Evolutionary conservation across 441 rosid genomes (phyloP).

Genomic region (Sinapis alba): DNA sequence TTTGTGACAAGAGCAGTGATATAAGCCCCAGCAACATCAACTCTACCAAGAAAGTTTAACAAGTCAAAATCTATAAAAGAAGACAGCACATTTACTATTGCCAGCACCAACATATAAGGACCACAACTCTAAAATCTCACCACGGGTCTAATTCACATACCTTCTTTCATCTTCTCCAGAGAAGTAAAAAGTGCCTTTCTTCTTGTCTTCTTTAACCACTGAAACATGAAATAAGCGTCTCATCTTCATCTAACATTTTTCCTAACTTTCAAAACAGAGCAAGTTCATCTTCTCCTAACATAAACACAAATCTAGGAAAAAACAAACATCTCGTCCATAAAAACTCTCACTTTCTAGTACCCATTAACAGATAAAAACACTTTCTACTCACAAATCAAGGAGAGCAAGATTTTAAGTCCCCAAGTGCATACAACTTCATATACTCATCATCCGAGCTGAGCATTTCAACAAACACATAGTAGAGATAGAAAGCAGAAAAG

Average conservation of each 20-base stretch:
- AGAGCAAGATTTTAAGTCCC: not conserved
- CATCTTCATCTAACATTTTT: conserved; percentile 9
- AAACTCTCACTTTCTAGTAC: conserved; percentile 2
- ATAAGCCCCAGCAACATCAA: conserved; percentile 97
- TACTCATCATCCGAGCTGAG: not conserved
- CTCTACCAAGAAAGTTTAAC: conserved; percentile 52
- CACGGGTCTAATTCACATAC: conserved; percentile 39
- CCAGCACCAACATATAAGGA: not conserved
- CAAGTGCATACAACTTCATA: not conserved
- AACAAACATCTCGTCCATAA: conserved; percentile 6
- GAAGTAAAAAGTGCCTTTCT: conserved; percentile 88
- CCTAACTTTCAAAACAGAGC: not conserved
- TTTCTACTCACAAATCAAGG: not conserved
- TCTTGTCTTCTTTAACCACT: conserved; percentile 92
- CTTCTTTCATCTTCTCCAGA: conserved; percentile 92
- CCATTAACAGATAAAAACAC: not conserved
- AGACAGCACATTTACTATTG: not conserved
- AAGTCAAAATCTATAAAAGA: conserved; percentile 26
- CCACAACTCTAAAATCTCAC: not conserved
- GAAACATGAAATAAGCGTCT: conserved; percentile 13
- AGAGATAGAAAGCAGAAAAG: not conserved
- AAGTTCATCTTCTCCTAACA: not conserved
- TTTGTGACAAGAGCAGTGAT: conserved; percentile 89
- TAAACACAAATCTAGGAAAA: not conserved
- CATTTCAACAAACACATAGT: conserved; percentile 32